phyloP scores from a whole-genome alignment of 2,329 filamentous ascomycete species.

The Zasmidium cellare region DNA sequence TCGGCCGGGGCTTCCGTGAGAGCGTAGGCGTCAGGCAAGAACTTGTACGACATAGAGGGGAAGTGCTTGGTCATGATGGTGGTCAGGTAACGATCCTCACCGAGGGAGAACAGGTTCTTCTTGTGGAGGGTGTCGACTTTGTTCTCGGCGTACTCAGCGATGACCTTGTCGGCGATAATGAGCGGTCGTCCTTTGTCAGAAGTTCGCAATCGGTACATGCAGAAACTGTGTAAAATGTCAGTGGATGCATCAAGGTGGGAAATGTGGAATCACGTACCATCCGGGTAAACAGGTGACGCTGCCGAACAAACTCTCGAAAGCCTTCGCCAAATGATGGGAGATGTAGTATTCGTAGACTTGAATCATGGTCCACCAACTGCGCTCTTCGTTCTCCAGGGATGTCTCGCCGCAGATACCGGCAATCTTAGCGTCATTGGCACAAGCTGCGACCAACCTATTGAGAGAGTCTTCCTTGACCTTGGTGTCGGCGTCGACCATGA shows the following conservation, averaged over 20 bases:
- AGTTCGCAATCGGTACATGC: conserved; percentile 95
- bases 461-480: conserved; percentile 88
- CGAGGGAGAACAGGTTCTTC: conserved; percentile 88
- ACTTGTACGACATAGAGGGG: conserved; percentile 93
- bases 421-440: conserved; percentile 92
- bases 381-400: conserved; percentile 90
- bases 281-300: conserved; percentile 98
- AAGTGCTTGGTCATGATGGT: conserved; percentile 99
- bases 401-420: conserved; percentile 97
- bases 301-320: conserved; percentile 96
- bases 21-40: conserved; percentile 88
- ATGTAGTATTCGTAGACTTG: conserved; percentile 99
- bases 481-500: conserved; percentile 98
- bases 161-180: conserved; percentile 86
- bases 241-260: conserved; percentile 16
- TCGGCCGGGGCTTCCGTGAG: conserved; percentile 91
- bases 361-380: conserved; percentile 99
- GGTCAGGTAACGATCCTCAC: conserved; percentile 95
- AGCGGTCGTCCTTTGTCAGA: conserved; percentile 91
- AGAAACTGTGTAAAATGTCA: conserved; percentile 75
- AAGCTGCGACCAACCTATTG: conserved; percentile 88
- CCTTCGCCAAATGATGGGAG: conserved; percentile 93
- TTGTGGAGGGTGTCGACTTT: conserved; percentile 92
- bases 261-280: conserved; percentile 71
- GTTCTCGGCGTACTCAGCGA: conserved; percentile 84